These are phyloP conservation scores for Inga laurina DNA, from an alignment of 306 rosid genomes.

Conservation along the genomic window DNA sequence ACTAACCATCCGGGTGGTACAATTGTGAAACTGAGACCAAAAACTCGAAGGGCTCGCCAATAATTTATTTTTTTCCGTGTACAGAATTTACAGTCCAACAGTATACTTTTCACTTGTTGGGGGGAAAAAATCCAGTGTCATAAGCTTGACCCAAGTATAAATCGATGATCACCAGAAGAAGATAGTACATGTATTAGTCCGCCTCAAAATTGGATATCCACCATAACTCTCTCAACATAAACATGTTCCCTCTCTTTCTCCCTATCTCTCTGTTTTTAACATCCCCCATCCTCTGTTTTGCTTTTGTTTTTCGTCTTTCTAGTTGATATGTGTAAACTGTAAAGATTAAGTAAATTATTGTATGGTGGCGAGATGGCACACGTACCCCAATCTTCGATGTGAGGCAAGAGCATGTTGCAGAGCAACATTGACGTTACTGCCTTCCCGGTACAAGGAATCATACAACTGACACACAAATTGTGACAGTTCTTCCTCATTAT, in stretches of 20 bases:
- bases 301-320: neutral
- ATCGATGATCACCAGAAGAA: neutral
- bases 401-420: constrained; percentile 82
- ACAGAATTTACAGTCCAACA: neutral
- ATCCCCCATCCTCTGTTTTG: neutral
- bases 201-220: constrained; percentile 61
- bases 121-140: neutral
- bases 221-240: neutral
- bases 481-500: constrained; percentile 81
- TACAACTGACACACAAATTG: constrained; percentile 78
- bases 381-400: constrained; percentile 78
- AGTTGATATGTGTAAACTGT: neutral
- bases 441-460: constrained; percentile 81
- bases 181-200: neutral
- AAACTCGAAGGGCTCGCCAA: neutral
- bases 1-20: neutral
- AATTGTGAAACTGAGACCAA: neutral
- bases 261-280: neutral
- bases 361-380: constrained; percentile 74
- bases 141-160: neutral
- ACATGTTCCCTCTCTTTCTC: neutral
- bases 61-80: neutral
- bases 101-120: no score
- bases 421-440: constrained; percentile 67
- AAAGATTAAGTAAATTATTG: constrained; percentile 46